Conservation (phyloP, 164 flowering plant species). For the Litsea cubeba region DNA sequence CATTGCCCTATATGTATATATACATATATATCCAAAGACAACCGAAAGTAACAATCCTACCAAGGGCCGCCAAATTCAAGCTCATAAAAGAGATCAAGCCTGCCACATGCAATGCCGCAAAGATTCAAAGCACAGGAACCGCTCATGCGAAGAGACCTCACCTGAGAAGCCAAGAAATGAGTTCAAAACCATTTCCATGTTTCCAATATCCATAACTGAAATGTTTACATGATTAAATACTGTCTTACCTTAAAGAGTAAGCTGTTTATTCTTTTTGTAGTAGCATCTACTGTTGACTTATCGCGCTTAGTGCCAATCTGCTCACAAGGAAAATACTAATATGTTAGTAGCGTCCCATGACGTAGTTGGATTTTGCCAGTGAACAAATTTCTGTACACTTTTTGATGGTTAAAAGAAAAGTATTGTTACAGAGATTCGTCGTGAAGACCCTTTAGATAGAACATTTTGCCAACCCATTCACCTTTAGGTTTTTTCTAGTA, state of each 20-base stretch:
- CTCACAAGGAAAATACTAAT: constrained; percentile 1
- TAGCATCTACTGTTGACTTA: constrained; percentile 58
- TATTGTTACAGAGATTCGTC: too few relatives aligned
- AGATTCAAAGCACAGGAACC: constrained; percentile 96
- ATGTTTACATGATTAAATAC: not conserved
- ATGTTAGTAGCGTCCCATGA: too few relatives aligned
- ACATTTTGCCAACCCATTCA: too few relatives aligned
- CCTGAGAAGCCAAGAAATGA: constrained; percentile 38
- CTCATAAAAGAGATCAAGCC: constrained; percentile 77
- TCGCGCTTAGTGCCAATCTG: constrained; percentile 89
- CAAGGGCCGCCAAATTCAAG: constrained; percentile 93
- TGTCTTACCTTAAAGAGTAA: constrained; percentile 67
- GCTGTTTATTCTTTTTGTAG: constrained; percentile 68
- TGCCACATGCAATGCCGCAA: constrained; percentile 91
- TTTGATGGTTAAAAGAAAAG: too few relatives aligned
- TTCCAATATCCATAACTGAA: too few relatives aligned
- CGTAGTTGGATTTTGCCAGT: too few relatives aligned
- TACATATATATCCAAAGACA: too few relatives aligned
- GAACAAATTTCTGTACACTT: too few relatives aligned
- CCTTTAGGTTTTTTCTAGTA: too few relatives aligned
- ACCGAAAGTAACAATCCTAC: constrained; percentile 25
- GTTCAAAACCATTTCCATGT: too few relatives aligned
- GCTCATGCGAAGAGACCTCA: constrained; percentile 76
- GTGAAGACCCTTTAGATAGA: too few relatives aligned
- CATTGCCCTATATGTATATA: not conserved